Evolutionary conservation across 2,329 filamentous ascomycete genomes (phyloP), one percentile per base, ranked within the genome.

Genomic region (Tricladium varicosporioides): DNA sequence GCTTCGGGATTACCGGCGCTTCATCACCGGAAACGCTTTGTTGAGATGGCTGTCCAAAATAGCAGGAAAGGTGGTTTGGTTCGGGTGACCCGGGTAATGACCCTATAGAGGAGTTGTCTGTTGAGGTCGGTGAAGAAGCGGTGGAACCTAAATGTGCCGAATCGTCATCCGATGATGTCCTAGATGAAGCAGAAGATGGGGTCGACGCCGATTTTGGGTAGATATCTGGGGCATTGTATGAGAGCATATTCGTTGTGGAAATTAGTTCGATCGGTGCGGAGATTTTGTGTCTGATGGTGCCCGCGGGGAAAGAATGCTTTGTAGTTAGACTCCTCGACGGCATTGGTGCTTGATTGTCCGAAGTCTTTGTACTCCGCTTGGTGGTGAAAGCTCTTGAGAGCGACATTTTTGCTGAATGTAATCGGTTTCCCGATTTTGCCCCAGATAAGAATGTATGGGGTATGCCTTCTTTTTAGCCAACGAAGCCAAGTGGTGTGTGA

Each of bases 201-300:
- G 62, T 51, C 19, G 60, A 59, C 5, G 47, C 16, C 11, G 51
- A 43, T 47, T 57, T 63, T 19, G 69, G 72, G 46, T 78, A 77
- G 60, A 97, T 86, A 70, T 97, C 89, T 51, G 93, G 93, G 9
- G 94, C 92, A 70, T 93, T 93, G 80, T 96, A 96, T 7, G 91
- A 92, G 54, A 97, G 86, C 83, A 95, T 91, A 74, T 97, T 99
- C 65, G 94, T 97, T 5, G 93, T 96, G 58, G 94, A 95, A 49
- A 97, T 79, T 61, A 99, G 81, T 73, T 92, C 87, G 53, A 96
- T 81, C 0, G 94, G 94, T 2, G 81, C 84, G 1, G 94, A 99
- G 71, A 99, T 99, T 77, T 92, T 87, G 71, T 80, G 83, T 64
- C 65, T 59, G 27, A 69, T 68, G 10, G 60, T 63, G 15, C 64